These are phyloP conservation scores for Poteriospumella lacustris DNA, from an alignment of 108 stramenopile genomes.

Conservation along the genomic window DNA sequence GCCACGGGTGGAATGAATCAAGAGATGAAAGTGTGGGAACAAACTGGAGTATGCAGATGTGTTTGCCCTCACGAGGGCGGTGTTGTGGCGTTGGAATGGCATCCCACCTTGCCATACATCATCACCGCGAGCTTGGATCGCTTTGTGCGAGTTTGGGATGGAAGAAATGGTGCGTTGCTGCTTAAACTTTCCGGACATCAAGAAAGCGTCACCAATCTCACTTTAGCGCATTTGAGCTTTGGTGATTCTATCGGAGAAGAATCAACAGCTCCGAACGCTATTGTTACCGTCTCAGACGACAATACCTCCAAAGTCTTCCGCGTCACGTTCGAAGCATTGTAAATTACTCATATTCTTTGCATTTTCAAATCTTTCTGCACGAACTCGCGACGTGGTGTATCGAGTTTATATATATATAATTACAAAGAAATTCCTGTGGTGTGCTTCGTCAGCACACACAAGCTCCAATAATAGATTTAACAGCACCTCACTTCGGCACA, in stretches of 20 bases:
- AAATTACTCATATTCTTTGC: too few relatives aligned
- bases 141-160: constrained; percentile 78
- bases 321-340: neutral
- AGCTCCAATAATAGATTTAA: too few relatives aligned
- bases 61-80: constrained; percentile 23
- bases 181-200: constrained; percentile 66
- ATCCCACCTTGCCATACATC: constrained; percentile 64
- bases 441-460: too few relatives aligned
- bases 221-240: constrained; percentile 31
- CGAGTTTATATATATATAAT: too few relatives aligned
- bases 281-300: constrained; percentile 74
- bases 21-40: constrained; percentile 75
- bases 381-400: too few relatives aligned
- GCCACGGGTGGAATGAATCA: constrained; percentile 80
- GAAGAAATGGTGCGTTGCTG: constrained; percentile 64
- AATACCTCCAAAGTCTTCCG: constrained; percentile 62
- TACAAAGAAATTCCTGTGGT: too few relatives aligned
- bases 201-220: constrained; percentile 77
- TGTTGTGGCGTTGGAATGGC: constrained; percentile 65
- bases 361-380: too few relatives aligned
- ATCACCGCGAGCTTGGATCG: constrained; percentile 70
- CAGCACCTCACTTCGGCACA: too few relatives aligned
- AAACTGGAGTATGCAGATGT: constrained; percentile 53
- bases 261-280: constrained; percentile 41
- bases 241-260: constrained; percentile 11